phyloP scores from a whole-genome alignment of 768 basidiomycete genomes.

The Hebeloma cylindrosporum region DNA sequence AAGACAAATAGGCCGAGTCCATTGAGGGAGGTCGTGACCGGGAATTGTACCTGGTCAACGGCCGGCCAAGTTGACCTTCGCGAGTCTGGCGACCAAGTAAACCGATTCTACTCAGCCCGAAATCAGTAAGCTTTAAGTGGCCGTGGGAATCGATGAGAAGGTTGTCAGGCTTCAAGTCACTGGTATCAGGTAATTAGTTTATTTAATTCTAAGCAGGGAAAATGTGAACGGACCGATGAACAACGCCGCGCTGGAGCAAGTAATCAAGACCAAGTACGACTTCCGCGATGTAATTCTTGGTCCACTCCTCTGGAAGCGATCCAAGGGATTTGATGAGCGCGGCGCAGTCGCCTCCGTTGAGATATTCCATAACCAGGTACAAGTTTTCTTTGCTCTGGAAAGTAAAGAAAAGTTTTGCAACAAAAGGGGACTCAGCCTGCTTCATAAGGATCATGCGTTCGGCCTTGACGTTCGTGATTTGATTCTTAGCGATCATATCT shows the following conservation, averaged over 20 bases:
- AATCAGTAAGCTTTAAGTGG: conserved; percentile 97
- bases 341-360: conserved; percentile 97
- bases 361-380: conserved; percentile 99
- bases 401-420: conserved; percentile 96
- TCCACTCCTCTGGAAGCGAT: conserved; percentile 93
- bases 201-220: neutral
- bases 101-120: conserved; percentile 95
- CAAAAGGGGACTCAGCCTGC: conserved; percentile 97
- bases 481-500: conserved; percentile 99
- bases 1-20: conserved; percentile 77
- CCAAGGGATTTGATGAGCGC: conserved; percentile 96
- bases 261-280: conserved; percentile 94
- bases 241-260: conserved; percentile 91
- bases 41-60: conserved; percentile 56
- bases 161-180: conserved; percentile 98
- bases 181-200: conserved; percentile 32
- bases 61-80: conserved; percentile 54
- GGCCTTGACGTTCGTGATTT: conserved; percentile 99
- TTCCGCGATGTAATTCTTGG: conserved; percentile 93
- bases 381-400: conserved; percentile 99
- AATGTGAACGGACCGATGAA: conserved; percentile 86
- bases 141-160: conserved; percentile 95
- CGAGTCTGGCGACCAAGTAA: conserved; percentile 95
- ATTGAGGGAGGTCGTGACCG: conserved; percentile 81
- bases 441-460: conserved; percentile 99